phyloP scores from a whole-genome alignment of 2,329 filamentous ascomycete genomes.

The Colletotrichum chlorophyti region DNA sequence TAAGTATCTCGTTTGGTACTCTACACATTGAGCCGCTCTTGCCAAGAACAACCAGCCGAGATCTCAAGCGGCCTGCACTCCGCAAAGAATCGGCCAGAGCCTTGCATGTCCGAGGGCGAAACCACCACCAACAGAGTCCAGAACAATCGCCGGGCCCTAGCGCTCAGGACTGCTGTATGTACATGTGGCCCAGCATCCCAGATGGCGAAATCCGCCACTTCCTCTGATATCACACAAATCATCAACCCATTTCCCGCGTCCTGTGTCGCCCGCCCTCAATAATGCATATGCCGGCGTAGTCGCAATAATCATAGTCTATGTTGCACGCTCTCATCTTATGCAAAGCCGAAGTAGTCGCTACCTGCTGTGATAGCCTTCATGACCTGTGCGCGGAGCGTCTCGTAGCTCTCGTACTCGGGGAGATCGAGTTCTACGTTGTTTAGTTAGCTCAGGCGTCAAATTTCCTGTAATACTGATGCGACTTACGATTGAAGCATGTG shows the following conservation, averaged over 20 bases:
- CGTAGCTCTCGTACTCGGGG: slow-evolving; percentile 97
- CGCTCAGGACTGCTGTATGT: slow-evolving; percentile 11
- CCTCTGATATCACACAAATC: slow-evolving; percentile 11
- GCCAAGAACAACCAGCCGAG: background rate
- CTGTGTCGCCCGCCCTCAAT: slow-evolving; percentile 18
- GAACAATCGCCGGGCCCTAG: no score
- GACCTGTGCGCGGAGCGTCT: slow-evolving; percentile 83
- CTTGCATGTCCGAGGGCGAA: background rate
- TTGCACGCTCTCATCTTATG: slow-evolving; percentile 57
- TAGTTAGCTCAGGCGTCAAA: background rate
- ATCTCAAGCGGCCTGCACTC: slow-evolving; percentile 22
- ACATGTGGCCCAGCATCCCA: slow-evolving; percentile 7
- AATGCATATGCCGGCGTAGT: slow-evolving; percentile 26
- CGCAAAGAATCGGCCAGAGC: background rate
- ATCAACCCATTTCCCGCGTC: slow-evolving; percentile 9
- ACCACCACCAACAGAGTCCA: background rate
- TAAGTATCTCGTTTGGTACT: slow-evolving; percentile 10
- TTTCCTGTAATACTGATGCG: background rate
- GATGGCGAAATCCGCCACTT: no score
- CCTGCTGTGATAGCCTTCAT: slow-evolving; percentile 98
- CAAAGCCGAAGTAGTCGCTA: slow-evolving; percentile 97
- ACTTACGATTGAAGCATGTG: slow-evolving; percentile 99
- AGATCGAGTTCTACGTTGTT: slow-evolving; percentile 84
- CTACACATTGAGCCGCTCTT: slow-evolving; percentile 13
- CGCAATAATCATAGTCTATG: slow-evolving; percentile 21